Base-by-base conservation (phyloP, 371 early-diverging fungal species). In the Mortierella sp. region DNA sequence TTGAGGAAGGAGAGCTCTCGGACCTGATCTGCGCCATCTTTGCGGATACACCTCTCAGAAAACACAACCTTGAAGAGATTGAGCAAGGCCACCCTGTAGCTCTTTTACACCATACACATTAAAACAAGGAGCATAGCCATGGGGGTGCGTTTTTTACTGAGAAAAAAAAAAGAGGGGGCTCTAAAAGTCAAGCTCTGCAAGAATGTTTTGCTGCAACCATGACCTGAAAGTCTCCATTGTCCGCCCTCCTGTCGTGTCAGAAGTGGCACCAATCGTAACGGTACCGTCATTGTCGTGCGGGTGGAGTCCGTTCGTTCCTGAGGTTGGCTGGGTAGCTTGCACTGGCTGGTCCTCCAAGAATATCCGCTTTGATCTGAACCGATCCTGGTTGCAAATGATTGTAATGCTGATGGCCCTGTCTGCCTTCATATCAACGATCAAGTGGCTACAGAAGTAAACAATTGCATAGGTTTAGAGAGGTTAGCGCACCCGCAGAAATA, bases 31-130 rank as follows among this genome's bases (percentile, higher is more conserved):
- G 92, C 79, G 92, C 95, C 0, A 77, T 96, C 49, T 96, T 96
- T 89, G 92, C 95, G 10, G 95, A 95, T 74, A 94, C 95, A 14
- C 91, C 92, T 12, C 82, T 94, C 38, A 89, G 96, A 48, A 88
- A 89, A 38, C 80, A 84, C 35, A 94, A 92, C 79, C 79, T 96
- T n/a, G 84, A 88, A n/a, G 95, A 95, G 79, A 95, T 96, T 70
- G 71, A 70, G 24, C 80, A 87, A 12, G 83, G 87, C 4, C 83
- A 86, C 29, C 87, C 87, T n/a, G 70, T 77, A 68, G 73, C 75
- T 16, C 63, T 77, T 11, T 48, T 68, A 8, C 70, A 75, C 24
- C 49, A 70, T 41, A 1, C 43, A 11, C 27, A 58, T 54, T 55
- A 63, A 63, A 63, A 3, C 27, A 58, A 27, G 63, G 63, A 32